Conservation (phyloP, 2,329 filamentous ascomycete genomes). For the Neonectria coccinea region DNA sequence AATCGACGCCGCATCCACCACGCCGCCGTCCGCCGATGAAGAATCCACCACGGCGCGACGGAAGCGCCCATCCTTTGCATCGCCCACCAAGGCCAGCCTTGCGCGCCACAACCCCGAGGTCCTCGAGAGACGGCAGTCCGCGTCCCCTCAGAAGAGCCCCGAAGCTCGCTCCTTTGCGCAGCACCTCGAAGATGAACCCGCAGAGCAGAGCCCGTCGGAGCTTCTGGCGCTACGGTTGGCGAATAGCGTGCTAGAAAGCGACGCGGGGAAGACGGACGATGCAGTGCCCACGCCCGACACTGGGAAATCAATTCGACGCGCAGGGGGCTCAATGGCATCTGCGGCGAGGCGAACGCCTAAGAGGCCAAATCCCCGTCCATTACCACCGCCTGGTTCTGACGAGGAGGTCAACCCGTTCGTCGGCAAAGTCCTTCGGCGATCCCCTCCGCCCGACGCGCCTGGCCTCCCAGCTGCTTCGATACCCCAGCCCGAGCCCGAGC, state of each 20-base stretch:
- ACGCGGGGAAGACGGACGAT: constrained; percentile 38
- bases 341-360: constrained; percentile 55
- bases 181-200: constrained; percentile 35
- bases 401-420: constrained; percentile 49
- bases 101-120: constrained; percentile 71
- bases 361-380: constrained; percentile 59
- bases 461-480: constrained; percentile 29
- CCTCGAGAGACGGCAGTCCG: constrained; percentile 58
- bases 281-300: constrained; percentile 32
- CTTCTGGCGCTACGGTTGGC: constrained; percentile 48
- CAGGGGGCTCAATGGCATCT: constrained; percentile 49
- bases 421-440: constrained; percentile 45
- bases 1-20: constrained; percentile 50
- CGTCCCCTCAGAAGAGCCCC: constrained; percentile 50
- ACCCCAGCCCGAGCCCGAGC: constrained; percentile 13
- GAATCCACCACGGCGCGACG: constrained; percentile 48
- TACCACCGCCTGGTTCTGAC: constrained; percentile 57
- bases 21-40: constrained; percentile 31
- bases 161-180: constrained; percentile 20
- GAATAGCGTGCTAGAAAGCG: constrained; percentile 41
- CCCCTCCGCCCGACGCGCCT: constrained; percentile 47
- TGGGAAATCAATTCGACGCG: constrained; percentile 32
- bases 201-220: constrained; percentile 45
- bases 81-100: constrained; percentile 74
- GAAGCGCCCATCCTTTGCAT: constrained; percentile 69